These are phyloP conservation scores for Catharanthus roseus DNA, from an alignment of 257 asterid species.

Conservation along the genomic window DNA sequence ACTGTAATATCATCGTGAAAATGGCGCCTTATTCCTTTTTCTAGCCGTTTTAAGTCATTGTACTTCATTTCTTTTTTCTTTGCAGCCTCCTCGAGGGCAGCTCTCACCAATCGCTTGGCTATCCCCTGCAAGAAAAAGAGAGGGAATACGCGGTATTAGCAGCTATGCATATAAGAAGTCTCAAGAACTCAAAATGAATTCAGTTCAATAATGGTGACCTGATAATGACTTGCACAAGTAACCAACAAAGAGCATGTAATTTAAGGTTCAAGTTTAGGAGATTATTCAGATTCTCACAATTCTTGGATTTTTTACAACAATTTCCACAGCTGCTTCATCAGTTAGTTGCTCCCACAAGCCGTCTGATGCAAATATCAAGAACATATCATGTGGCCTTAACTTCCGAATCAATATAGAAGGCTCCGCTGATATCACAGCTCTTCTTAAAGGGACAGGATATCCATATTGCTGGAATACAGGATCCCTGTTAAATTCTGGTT, in stretches of 20 bases:
- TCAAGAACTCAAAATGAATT: not conserved
- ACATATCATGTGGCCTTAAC: slow-evolving; percentile 30
- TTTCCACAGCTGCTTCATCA: slow-evolving; percentile 33
- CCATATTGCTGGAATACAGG: slow-evolving; percentile 29
- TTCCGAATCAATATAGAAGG: slow-evolving; percentile 29
- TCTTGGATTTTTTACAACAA: slow-evolving; percentile 31
- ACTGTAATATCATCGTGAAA: slow-evolving; percentile 38
- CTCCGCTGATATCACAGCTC: slow-evolving; percentile 37
- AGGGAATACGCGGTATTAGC: not conserved
- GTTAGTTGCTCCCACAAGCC: slow-evolving; percentile 44
- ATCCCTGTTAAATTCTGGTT: slow-evolving; percentile 37
- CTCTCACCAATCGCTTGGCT: slow-evolving; percentile 36
- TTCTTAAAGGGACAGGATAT: slow-evolving; percentile 31
- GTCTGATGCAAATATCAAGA: slow-evolving; percentile 43
- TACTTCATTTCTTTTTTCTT: slow-evolving; percentile 37
- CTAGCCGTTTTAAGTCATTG: slow-evolving; percentile 29
- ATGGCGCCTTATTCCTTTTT: slow-evolving; percentile 33
- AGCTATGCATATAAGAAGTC: not conserved
- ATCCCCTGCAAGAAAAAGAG: slow-evolving; percentile 28
- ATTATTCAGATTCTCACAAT: slow-evolving; percentile 20
- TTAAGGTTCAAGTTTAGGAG: not conserved
- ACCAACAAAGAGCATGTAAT: not conserved
- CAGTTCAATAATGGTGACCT: too few species aligned
- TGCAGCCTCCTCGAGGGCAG: slow-evolving; percentile 38
- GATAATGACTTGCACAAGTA: not conserved